Base-by-base conservation (phyloP, 345 rosid genomes). In the Brassica carinata region DNA sequence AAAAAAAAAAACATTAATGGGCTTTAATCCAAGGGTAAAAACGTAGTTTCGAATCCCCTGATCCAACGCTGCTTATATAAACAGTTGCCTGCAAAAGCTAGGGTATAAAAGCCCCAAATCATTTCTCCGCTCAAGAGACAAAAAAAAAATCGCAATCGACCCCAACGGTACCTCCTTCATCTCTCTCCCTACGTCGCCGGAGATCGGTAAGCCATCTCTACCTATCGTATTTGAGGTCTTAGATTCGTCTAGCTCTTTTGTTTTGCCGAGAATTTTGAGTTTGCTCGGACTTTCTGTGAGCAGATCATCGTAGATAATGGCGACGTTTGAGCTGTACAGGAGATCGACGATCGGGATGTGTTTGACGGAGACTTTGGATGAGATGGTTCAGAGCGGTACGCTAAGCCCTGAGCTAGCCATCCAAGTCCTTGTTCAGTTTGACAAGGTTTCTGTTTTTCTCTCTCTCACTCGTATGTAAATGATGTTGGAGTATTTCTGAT, bases 291-390 rank as follows among this genome's bases (percentile, higher is more conserved):
- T n/a, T 59, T 66, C n/a, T 51, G 1, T 1, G 0, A 1, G 26
- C 58, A 70, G 67, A 64, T 64, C 84, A 23, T 23, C 26, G 64
- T 40, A 88, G 69, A 89, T 36, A 77, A 96, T 92, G 99, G 97
- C 93, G 83, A 92, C 99, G 83, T 94, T 96, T 84, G 98, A 96
- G 91, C 87, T 96, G 29, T 96, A 96, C 81, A 86, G 99, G 83
- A 86, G 97, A 74, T 96, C 99, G 72, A 91, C 99, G 73, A 92
- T 96, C 75, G 98, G 97, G 43, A 94, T 92, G 98, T 96, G 99
- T 82, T 71, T 96, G 87, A 96, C 97, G 57, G 98, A 96, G 86
- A 90, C 97, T 8, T 83, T 96, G 34, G 98, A 96, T 26, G 99
- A 93, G 89, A 96, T 96, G 99, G 98, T 96, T 72, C 88, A 84